A percentile compares a stretch with the other conserved stretches of the same genome.
Evolutionary conservation across 176 grass and related monocot genomes (phyloP).

Genomic region (Triticum aestivum): IWGSC_CS_RefSeq_v2.1 NC_057797.1:100886242-100886741

Average conservation of each 20-base stretch:
- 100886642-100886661: conserved; percentile 41
- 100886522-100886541: conserved; percentile 53
- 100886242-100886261: conserved; percentile 6
- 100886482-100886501: neutral
- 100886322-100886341: conserved; percentile 22
- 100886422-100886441: conserved; percentile 6
- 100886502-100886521: conserved; percentile 20
- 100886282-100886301: conserved; percentile 19
- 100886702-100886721: conserved; percentile 50
- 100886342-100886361: neutral
- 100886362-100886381: conserved; percentile 29
- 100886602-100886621: conserved; percentile 54
- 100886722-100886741: conserved; percentile 56
- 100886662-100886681: conserved; percentile 58
- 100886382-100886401: neutral
- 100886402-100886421: conserved; percentile 3
- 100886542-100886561: conserved; percentile 65
- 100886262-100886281: conserved; percentile 1
- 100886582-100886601: conserved; percentile 85
- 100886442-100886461: conserved; percentile 33
- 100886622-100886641: conserved; percentile 68
- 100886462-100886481: neutral
- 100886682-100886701: conserved; percentile 48
- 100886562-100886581: conserved; percentile 73
- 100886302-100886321: conserved; percentile 9